Evolutionary conservation across 768 basidiomycete genomes (phyloP).

Genomic region (Neoboletus magnificus): DNA sequence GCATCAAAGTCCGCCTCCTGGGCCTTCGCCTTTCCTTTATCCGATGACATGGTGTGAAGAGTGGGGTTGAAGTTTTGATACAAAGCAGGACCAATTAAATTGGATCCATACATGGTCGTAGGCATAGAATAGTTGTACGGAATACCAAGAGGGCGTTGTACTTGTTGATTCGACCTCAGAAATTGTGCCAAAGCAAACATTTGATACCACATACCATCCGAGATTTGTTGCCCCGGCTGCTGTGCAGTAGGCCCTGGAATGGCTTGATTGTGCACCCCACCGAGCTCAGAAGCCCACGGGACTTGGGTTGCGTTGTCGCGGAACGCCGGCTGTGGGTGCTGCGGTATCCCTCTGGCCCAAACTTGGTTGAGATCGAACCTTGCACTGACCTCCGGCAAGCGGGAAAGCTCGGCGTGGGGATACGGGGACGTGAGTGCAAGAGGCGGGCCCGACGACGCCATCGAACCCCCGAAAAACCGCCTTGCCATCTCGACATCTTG

Average conservation of each 20-base stretch:
- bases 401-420: conserved; percentile 32
- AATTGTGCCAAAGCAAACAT: background rate
- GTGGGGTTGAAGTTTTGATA: conserved; percentile 31
- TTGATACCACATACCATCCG: conserved; percentile 18
- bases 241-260: conserved; percentile 32
- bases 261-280: conserved; percentile 24
- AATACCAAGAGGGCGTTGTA: conserved; percentile 34
- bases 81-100: conserved; percentile 35
- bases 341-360: conserved; percentile 54
- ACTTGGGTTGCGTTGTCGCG: conserved; percentile 33
- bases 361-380: conserved; percentile 43
- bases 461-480: conserved; percentile 67
- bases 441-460: conserved; percentile 31
- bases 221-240: conserved; percentile 25
- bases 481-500: conserved; percentile 73
- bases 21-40: conserved; percentile 77
- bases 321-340: conserved; percentile 37
- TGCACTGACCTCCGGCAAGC: conserved; percentile 18
- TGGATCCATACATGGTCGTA: conserved; percentile 28
- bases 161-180: conserved; percentile 16
- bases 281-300: conserved; percentile 63
- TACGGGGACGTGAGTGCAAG: conserved; percentile 34
- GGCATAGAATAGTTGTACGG: conserved; percentile 38
- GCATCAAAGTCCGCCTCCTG: conserved; percentile 79
- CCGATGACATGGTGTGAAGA: conserved; percentile 19